Evolutionary conservation across 2,329 filamentous ascomycete genomes (phyloP).

Genomic region (Colletotrichum sidae): DNA sequence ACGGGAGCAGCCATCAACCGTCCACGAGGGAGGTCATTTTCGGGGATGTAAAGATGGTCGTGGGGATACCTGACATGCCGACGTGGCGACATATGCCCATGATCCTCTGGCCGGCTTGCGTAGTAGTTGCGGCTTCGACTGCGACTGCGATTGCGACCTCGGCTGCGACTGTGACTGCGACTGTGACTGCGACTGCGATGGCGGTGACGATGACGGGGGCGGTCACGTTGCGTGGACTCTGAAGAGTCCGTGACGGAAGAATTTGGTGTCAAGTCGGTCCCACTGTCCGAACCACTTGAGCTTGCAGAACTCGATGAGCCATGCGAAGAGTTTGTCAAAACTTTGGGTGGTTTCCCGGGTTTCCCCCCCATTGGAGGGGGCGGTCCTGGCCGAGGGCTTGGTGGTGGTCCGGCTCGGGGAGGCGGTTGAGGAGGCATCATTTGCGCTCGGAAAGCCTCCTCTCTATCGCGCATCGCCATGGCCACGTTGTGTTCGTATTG

Average conservation of each 20-base stretch:
- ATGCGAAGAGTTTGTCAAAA: conserved; percentile 18
- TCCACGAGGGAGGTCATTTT: conserved; percentile 5
- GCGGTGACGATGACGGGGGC: conserved; percentile 2
- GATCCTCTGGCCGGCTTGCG: conserved; percentile 34
- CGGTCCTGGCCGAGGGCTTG: neutral
- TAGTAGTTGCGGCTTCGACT: conserved; percentile 30
- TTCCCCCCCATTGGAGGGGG: neutral
- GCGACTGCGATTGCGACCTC: conserved; percentile 18
- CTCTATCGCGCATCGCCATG: no score
- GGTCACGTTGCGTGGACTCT: conserved; percentile 23
- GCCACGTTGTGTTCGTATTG: neutral
- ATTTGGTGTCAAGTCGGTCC: conserved; percentile 33
- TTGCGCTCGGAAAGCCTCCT: no score
- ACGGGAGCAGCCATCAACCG: conserved; percentile 6
- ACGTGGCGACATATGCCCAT: conserved; percentile 31
- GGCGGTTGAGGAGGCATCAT: no score
- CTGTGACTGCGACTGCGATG: conserved; percentile 19
- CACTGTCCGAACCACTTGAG: conserved; percentile 20
- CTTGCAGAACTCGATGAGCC: conserved; percentile 38
- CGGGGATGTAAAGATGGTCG: conserved; percentile 23
- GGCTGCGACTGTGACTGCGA: conserved; percentile 24
- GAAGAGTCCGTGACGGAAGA: conserved; percentile 39
- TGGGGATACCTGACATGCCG: conserved; percentile 24
- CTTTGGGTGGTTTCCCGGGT: conserved; percentile 20
- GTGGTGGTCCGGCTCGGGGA: neutral